These are phyloP conservation scores for Lentinula detonsa DNA, from an alignment of 768 basidiomycete species.

Conservation along the genomic window DNA sequence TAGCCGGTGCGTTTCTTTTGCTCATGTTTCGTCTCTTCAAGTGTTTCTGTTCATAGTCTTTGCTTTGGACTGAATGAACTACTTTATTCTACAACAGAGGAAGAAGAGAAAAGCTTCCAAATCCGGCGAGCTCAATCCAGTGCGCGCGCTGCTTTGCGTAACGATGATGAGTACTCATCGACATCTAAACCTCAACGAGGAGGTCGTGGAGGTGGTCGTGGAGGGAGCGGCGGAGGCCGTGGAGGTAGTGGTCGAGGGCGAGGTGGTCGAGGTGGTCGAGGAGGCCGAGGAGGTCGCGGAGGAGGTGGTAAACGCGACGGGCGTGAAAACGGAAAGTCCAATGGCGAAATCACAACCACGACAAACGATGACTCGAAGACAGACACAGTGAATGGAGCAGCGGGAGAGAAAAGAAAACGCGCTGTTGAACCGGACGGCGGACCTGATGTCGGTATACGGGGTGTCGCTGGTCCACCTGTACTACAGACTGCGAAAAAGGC, in stretches of 20 bases:
- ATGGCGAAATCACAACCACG: slow-evolving; percentile 13
- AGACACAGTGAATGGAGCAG: slow-evolving; percentile 28
- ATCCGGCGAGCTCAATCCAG: slow-evolving; percentile 68
- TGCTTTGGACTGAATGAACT: not conserved
- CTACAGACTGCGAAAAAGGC: slow-evolving; percentile 36
- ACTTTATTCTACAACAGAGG: slow-evolving; percentile 38
- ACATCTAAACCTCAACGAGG: slow-evolving; percentile 17
- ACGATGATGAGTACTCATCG: slow-evolving; percentile 14
- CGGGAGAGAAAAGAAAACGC: slow-evolving; percentile 74
- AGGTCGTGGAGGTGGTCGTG: slow-evolving; percentile 33
- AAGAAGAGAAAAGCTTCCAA: slow-evolving; percentile 66
- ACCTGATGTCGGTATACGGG: slow-evolving; percentile 59
- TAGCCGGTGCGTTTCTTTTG: slow-evolving; percentile 44
- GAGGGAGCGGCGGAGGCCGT: slow-evolving; percentile 28
- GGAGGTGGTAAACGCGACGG: not conserved
- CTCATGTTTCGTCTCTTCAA: not conserved
- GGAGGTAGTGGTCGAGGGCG: slow-evolving; percentile 38
- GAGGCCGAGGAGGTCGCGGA: slow-evolving; percentile 24
- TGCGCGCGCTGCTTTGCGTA: slow-evolving; percentile 44
- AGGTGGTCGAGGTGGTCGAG: slow-evolving; percentile 24
- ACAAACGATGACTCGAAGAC: slow-evolving; percentile 14
- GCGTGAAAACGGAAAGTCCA: slow-evolving; percentile 5
- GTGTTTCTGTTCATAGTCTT: not conserved
- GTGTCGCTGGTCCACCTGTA: slow-evolving; percentile 51
- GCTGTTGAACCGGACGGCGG: slow-evolving; percentile 76